phyloP scores from a whole-genome alignment of 805 yeast species.

The Teunomyces atbi region DNA sequence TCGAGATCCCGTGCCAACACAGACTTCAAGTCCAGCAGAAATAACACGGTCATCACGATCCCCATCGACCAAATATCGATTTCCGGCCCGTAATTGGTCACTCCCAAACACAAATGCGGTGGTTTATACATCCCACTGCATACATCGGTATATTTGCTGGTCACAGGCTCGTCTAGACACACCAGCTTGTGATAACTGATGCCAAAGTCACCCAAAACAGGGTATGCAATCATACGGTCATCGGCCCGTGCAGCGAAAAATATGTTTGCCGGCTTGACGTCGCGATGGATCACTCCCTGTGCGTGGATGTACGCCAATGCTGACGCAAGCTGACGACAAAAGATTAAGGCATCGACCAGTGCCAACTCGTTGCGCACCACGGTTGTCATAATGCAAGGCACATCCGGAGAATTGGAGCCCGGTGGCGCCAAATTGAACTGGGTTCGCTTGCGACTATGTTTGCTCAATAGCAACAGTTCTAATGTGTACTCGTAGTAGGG shows the following conservation, averaged over 20 bases:
- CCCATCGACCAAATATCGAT: conserved; percentile 77
- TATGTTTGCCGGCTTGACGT: conserved; percentile 39
- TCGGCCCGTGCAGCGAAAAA: conserved; percentile 19
- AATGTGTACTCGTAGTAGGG: conserved; percentile 29
- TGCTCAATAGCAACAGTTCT: conserved; percentile 19
- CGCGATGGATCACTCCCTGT: conserved; percentile 39
- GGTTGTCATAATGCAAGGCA: conserved; percentile 3
- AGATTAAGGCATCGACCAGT: conserved; percentile 2
- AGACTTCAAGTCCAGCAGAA: conserved; percentile 30
- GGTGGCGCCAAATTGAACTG: conserved; percentile 22
- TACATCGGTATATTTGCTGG: conserved; percentile 51
- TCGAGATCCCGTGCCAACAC: conserved; percentile 34
- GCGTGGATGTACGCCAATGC: conserved; percentile 30
- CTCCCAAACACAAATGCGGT: conserved; percentile 69
- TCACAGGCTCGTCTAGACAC: conserved; percentile 38
- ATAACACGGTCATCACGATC: conserved; percentile 54
- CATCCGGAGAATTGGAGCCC: conserved; percentile 11
- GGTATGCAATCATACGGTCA: conserved; percentile 15
- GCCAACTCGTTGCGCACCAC: conserved; percentile 5
- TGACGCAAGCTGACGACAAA: conserved; percentile 13
- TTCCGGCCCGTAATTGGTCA: conserved; percentile 49
- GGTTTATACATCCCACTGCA: conserved; percentile 69
- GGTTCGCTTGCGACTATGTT: conserved; percentile 18
- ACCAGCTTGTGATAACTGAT: conserved; percentile 31
- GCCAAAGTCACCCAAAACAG: conserved; percentile 65